phyloP scores from a whole-genome alignment of 73 alveolate genomes.

The Tetrahymena malaccensis region DNA sequence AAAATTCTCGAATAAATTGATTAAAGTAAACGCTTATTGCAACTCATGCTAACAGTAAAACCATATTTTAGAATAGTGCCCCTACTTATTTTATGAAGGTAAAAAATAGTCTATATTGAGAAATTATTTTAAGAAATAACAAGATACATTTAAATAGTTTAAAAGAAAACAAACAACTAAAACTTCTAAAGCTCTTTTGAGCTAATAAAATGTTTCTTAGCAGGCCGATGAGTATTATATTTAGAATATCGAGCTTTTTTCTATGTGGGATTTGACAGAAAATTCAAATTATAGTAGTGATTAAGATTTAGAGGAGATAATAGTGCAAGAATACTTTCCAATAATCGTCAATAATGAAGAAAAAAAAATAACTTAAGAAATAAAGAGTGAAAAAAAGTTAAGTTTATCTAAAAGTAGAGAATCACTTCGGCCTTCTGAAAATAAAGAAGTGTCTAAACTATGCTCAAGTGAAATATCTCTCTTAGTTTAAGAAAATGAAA shows the following conservation, averaged over 20 bases:
- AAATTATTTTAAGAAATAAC: too few relatives aligned
- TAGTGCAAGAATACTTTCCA: neutral
- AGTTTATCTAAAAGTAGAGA: neutral
- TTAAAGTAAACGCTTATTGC: neutral
- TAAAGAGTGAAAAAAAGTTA: neutral
- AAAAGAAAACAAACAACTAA: neutral
- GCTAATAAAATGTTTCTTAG: neutral
- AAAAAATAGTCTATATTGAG: neutral
- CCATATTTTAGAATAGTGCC: neutral
- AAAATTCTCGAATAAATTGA: neutral
- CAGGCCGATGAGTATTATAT: neutral
- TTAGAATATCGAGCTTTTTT: neutral
- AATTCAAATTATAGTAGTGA: neutral
- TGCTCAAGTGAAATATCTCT: neutral
- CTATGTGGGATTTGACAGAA: neutral
- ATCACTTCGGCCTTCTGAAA: neutral
- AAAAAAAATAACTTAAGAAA: neutral
- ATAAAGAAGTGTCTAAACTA: neutral
- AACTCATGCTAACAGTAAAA: neutral
- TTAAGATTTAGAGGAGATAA: neutral
- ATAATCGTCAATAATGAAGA: neutral
- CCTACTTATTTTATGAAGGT: neutral
- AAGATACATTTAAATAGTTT: neutral
- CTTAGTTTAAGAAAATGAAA: neutral
- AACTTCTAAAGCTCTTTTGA: neutral